Evolutionary conservation across 495 filamentous ascomycete genomes (phyloP).

Genomic region (Penicillium bovifimosum): DNA sequence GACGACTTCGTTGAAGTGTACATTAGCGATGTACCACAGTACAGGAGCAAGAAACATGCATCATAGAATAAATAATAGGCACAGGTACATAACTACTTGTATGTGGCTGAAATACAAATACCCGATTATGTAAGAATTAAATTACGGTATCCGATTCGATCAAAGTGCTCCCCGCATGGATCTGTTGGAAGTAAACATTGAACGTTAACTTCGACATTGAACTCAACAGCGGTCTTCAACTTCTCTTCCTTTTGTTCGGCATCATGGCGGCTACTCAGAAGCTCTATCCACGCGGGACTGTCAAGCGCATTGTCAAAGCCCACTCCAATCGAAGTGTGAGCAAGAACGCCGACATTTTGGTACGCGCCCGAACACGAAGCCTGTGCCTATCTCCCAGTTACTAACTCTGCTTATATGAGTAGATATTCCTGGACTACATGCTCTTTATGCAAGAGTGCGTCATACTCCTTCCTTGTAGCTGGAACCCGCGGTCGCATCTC

Average conservation of each 20-base stretch:
- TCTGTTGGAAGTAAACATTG: background rate
- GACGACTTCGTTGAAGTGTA: conserved; percentile 14
- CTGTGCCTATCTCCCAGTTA: background rate
- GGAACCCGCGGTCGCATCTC: background rate
- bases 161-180: background rate
- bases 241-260: background rate
- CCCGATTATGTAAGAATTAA: background rate
- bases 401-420: background rate
- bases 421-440: conserved; percentile 88
- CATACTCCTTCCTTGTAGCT: background rate
- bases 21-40: conserved; percentile 1
- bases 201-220: background rate
- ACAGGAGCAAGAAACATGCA: background rate
- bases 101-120: background rate
- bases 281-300: conserved; percentile 75
- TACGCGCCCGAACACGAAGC: conserved; percentile 33
- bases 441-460: conserved; percentile 83
- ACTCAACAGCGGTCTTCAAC: background rate
- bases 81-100: background rate
- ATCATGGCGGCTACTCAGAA: conserved; percentile 52
- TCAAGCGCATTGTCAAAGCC: conserved; percentile 86
- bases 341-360: conserved; percentile 84
- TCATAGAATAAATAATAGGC: background rate
- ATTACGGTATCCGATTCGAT: conserved; percentile 3
- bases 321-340: conserved; percentile 73